phyloP scores from a whole-genome alignment of 139 green algal genomes.

The Coelastrella sp. region DNA sequence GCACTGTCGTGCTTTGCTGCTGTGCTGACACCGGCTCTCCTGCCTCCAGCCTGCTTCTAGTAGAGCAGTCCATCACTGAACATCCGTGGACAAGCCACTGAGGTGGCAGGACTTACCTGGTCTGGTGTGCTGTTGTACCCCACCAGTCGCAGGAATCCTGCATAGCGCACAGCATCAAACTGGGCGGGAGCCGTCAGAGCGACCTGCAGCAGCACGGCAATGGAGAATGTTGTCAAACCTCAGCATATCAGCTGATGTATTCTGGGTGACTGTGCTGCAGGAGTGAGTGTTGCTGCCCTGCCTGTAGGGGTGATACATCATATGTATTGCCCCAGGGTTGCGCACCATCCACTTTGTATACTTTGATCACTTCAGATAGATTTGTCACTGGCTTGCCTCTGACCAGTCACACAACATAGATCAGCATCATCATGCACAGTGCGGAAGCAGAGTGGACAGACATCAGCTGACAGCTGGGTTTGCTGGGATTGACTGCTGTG shows the following conservation, averaged over 20 bases:
- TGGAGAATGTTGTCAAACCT: background rate
- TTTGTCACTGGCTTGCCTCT: too few relatives aligned
- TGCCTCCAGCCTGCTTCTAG: background rate
- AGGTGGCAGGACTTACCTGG: background rate
- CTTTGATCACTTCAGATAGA: too few relatives aligned
- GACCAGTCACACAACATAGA: background rate
- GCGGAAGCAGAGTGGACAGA: too few relatives aligned
- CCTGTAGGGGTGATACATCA: too few relatives aligned
- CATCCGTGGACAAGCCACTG: too few relatives aligned
- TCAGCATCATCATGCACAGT: background rate
- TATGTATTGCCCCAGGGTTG: too few relatives aligned
- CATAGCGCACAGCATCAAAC: background rate
- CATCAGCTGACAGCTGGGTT: too few relatives aligned
- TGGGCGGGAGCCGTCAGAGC: background rate
- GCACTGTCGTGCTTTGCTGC: too few relatives aligned
- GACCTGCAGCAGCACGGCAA: background rate
- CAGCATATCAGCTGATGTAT: background rate
- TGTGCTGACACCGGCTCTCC: background rate
- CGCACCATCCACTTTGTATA: too few relatives aligned
- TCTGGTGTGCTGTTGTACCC: conserved; percentile 28
- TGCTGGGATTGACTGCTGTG: too few relatives aligned
- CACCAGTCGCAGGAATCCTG: conserved; percentile 35
- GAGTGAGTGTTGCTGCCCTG: too few relatives aligned
- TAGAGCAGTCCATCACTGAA: too few relatives aligned
- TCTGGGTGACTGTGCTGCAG: background rate